Evolutionary conservation across 345 rosid species (phyloP), one percentile per base, ranked within the genome.

Genomic region (Punica granatum): DNA sequence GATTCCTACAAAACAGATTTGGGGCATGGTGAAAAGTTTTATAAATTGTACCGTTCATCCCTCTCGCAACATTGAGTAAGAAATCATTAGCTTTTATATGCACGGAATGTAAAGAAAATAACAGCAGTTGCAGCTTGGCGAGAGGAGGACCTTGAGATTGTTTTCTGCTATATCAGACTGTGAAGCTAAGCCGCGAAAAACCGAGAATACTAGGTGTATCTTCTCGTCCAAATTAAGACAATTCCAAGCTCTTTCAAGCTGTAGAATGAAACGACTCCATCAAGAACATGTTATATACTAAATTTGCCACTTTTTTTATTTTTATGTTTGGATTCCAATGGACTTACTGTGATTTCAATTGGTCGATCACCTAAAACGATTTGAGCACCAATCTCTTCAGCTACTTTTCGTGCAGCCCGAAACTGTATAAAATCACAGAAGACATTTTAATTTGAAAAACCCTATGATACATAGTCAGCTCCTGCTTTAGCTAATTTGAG

Each of bases 331-430:
- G n/a, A n/a, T n/a, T n/a, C n/a, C 21, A 10, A 36, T n/a, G 26
- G 31, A 65, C 70, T 7, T 78, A 89, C 99, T 14, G 95, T 89
- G 63, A 90, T 87, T 73, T 93, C 97, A 61, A 90, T 89, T 2
- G 96, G 97, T 18, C 96, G 82, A 76, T 93, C 97, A 18, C 96
- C 96, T 76, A 87, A 80, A 28, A 93, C 94, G 33, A 93, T 80
- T 67, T 90, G 97, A 46, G 98, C 96, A 76, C 96, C 96, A 67
- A 90, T 65, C 81, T 90, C 96, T 72, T 87, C 92, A 13, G 96
- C 74, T 16, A 78, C 84, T 81, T 74, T 86, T 36, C 94, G 79
- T 67, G 97, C 96, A 72, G 96, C 92, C 28, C 92, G 87, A 68
- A 90, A 93, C 96, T 93, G 84, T 71, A 74, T 66, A 72, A 63